Evolutionary conservation across 2,329 filamentous ascomycete genomes (phyloP), one percentile per base, ranked within the genome.

Genomic region (Ilyonectria destructans): DNA sequence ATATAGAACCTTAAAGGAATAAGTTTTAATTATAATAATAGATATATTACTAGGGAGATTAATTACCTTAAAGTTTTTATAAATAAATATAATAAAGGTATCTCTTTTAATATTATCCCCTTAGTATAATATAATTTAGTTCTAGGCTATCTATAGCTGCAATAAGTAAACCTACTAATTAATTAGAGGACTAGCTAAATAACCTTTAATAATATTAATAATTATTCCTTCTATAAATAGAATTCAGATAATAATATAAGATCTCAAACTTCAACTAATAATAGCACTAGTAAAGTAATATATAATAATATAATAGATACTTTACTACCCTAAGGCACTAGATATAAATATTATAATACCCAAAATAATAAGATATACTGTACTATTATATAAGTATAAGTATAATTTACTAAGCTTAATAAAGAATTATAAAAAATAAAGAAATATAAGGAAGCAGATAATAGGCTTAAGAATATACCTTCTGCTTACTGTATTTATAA

Each of bases 401-500:
- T 29, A 26, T 48, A 58, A 29, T 48, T 19, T 48, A 46, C 31
- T 31, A 33, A 58, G 15, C 7, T 43, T 17, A 48, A 58, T 29
- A 58, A 46, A 31, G 21, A 58, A 6, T 12, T 55, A 37, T 55
- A 46, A 58, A 26, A 54, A 60, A 54, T 60, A 51, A 43, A 54
- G 17, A 61, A 37, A 43, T n/a, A 43, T 23, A 15, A 17, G 15
- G 6, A 17, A 17, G 15, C 5, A 40, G 35, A 43, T 17, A 43
- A 43, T 17, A 17, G 6, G 6, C 13, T 60, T 62, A 57, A 43
- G 51, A 49, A 57, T 56, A 49, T 43, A 64, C 68, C 13, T 26
- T 23, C 13, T n/a, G 56, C 35, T 48, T 66, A 62, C 69, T 68
- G 19, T 58, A 45, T 5, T 1, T 43, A 43, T 43, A 48, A 48